Conservation (phyloP, 306 rosid genomes). For the Glycyrrhiza uralensis region DNA sequence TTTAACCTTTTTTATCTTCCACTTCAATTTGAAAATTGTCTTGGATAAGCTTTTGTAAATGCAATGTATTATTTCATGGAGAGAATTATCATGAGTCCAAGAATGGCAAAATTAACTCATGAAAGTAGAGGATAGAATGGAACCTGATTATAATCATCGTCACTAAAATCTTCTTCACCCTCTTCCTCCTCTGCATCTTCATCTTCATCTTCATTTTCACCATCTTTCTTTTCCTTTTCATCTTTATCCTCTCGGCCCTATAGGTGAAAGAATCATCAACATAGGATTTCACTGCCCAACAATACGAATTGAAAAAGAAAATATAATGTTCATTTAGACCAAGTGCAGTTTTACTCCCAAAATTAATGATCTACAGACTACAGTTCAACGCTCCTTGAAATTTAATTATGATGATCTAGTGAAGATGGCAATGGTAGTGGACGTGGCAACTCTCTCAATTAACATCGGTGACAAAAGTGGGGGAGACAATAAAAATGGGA, state of each 20-base stretch:
- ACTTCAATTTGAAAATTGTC: background rate
- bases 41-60: background rate
- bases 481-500: background rate
- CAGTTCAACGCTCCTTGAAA: background rate
- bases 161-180: constrained; percentile 32
- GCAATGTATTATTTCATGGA: background rate
- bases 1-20: background rate
- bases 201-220: constrained; percentile 50
- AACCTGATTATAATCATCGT: constrained; percentile 61
- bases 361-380: background rate
- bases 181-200: constrained; percentile 35
- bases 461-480: background rate
- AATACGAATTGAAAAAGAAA: background rate
- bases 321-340: background rate
- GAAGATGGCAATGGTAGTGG: background rate
- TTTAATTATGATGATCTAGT: background rate
- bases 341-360: background rate
- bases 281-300: background rate
- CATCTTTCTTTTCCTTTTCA: constrained; percentile 37
- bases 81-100: background rate
- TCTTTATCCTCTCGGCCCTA: constrained; percentile 32
- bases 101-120: constrained; percentile 12
- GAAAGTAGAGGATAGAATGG: background rate
- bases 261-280: constrained; percentile 19
- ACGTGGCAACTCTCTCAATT: background rate